phyloP scores from a whole-genome alignment of 2,329 filamentous ascomycete genomes.

The Talaromyces islandicus region DNA sequence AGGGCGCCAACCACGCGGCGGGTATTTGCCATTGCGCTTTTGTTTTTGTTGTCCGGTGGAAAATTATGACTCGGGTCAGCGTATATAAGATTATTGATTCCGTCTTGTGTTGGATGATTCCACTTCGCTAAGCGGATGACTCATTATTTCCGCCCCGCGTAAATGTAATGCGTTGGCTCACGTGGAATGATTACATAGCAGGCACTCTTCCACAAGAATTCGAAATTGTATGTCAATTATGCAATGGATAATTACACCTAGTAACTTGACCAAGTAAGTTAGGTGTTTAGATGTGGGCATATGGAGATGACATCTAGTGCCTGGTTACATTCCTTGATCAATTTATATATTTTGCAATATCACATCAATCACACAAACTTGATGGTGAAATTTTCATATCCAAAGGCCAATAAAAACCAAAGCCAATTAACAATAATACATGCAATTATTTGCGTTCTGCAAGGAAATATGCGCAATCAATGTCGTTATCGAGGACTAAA shows the following conservation, averaged over 20 bases:
- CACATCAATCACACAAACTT: too few species aligned
- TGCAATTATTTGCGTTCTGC: background rate
- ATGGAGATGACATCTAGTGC: too few species aligned
- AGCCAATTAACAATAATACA: too few species aligned
- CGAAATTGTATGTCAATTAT: too few species aligned
- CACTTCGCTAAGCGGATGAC: background rate
- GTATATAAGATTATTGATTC: background rate
- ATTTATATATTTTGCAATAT: too few species aligned
- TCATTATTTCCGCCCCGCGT: background rate
- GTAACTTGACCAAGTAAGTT: too few species aligned
- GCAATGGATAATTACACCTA: too few species aligned
- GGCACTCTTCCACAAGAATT: too few species aligned
- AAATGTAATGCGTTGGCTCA: background rate
- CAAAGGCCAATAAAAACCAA: too few species aligned
- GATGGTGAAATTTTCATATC: too few species aligned
- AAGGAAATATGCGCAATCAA: background rate
- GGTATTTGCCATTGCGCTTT: background rate
- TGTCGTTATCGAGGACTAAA: background rate
- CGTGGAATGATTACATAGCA: background rate
- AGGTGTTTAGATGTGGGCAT: too few species aligned
- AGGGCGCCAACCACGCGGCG: slow-evolving; percentile 1
- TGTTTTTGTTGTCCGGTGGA: background rate
- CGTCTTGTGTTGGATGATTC: background rate
- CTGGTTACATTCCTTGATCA: too few species aligned
- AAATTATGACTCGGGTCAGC: background rate